Conservation (phyloP, 495 filamentous ascomycete species). For the Lophium mytilinum region DNA sequence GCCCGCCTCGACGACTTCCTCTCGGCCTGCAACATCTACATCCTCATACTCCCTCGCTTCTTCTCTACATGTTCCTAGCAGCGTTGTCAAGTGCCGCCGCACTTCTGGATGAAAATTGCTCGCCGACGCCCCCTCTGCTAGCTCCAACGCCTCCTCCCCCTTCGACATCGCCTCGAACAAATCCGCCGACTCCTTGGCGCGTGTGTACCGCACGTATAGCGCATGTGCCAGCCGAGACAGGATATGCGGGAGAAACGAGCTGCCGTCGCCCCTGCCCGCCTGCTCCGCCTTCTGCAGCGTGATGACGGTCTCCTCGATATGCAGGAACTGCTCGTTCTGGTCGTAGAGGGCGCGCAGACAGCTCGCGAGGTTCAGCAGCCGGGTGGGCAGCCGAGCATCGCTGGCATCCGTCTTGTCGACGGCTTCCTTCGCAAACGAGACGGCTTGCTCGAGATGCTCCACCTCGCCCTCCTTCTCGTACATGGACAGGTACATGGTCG, state of each 20-base stretch:
- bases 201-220: conserved; percentile 1
- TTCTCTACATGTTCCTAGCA: conserved; percentile 2
- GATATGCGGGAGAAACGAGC: neutral
- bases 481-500: conserved; percentile 7
- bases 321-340: neutral
- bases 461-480: conserved; percentile 1
- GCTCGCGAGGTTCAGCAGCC: conserved; percentile 1
- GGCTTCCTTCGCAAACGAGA: neutral
- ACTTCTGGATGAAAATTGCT: neutral
- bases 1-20: neutral
- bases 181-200: neutral
- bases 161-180: neutral
- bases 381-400: neutral
- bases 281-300: neutral
- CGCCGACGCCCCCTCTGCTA: neutral
- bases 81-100: neutral
- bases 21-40: neutral
- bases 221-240: conserved; percentile 1
- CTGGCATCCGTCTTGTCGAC: neutral
- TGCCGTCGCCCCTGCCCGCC: neutral
- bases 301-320: neutral
- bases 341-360: neutral
- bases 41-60: conserved; percentile 1
- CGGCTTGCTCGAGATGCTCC: conserved; percentile 1
- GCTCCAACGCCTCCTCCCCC: neutral